Percentiles rank a stretch among this genome's conserved stretches.
phyloP scores from a whole-genome alignment of 192 early-diverging fungal genomes.

The Coemansia sp. region DNA sequence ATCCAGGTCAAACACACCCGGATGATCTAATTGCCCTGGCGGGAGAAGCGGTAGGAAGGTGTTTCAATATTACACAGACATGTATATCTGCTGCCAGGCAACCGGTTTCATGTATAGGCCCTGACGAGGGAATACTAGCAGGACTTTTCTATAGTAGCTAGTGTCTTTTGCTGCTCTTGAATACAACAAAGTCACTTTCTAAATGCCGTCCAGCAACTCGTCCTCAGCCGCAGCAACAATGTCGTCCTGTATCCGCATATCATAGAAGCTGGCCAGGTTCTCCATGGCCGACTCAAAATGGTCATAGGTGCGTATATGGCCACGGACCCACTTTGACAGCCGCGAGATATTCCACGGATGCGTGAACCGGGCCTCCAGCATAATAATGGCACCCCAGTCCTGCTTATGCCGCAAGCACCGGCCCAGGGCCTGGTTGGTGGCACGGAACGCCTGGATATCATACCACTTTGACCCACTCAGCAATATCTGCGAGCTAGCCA shows the following conservation, averaged over 20 bases:
- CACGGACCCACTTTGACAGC: slow-evolving; percentile 51
- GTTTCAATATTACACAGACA: no score
- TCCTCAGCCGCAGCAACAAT: neutral
- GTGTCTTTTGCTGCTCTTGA: neutral
- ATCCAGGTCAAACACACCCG: no score
- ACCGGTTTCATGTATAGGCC: slow-evolving; percentile 6
- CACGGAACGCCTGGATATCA: slow-evolving; percentile 55
- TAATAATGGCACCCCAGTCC: slow-evolving; percentile 59
- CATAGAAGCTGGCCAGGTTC: slow-evolving; percentile 22
- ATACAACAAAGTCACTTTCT: no score
- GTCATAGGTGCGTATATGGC: slow-evolving; percentile 9
- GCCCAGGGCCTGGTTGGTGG: slow-evolving; percentile 56
- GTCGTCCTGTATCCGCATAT: slow-evolving; percentile 6
- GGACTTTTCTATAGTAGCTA: no score
- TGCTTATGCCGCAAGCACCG: slow-evolving; percentile 53
- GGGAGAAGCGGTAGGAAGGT: no score
- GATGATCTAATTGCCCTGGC: no score
- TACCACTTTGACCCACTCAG: slow-evolving; percentile 52
- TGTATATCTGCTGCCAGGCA: no score
- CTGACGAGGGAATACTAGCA: neutral
- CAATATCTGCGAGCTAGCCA: neutral
- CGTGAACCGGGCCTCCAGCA: slow-evolving; percentile 53
- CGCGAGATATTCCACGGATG: slow-evolving; percentile 9
- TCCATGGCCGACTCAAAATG: slow-evolving; percentile 13
- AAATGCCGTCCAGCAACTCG: no score